Evolutionary conservation across 2,329 filamentous ascomycete species (phyloP).

Genomic region (Cryphonectria parasitica): DNA sequence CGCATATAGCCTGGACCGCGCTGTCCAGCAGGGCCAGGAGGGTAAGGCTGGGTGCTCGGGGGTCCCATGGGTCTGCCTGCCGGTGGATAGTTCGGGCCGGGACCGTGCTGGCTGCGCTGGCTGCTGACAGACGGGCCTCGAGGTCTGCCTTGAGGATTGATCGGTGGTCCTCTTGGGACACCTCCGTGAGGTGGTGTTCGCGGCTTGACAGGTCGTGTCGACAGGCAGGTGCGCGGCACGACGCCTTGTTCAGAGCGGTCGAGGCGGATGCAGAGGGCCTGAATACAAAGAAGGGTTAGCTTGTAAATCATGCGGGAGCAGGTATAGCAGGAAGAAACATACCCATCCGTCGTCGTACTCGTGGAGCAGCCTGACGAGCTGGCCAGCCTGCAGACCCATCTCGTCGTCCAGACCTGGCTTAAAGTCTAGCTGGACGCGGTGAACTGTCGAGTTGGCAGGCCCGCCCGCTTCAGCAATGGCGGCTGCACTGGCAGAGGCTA

Average conservation of each 20-base stretch:
- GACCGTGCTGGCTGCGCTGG: slow-evolving; percentile 47
- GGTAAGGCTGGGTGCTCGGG: slow-evolving; percentile 38
- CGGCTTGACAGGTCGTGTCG: slow-evolving; percentile 87
- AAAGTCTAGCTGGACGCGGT: slow-evolving; percentile 94
- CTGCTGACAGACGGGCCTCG: slow-evolving; percentile 41
- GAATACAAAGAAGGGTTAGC: slow-evolving; percentile 12
- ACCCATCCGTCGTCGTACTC: slow-evolving; percentile 99
- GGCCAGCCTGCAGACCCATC: slow-evolving; percentile 77
- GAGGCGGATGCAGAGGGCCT: slow-evolving; percentile 89
- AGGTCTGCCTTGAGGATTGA: slow-evolving; percentile 49
- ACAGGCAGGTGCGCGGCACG: slow-evolving; percentile 89
- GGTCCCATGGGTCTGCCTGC: slow-evolving; percentile 47
- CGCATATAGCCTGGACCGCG: slow-evolving; percentile 34
- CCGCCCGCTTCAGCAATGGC: slow-evolving; percentile 67
- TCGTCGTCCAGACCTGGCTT: slow-evolving; percentile 92
- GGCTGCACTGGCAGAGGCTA: slow-evolving; percentile 56
- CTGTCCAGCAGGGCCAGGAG: slow-evolving; percentile 41
- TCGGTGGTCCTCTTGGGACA: slow-evolving; percentile 57
- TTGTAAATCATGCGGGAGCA: slow-evolving; percentile 4
- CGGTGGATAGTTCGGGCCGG: slow-evolving; percentile 41
- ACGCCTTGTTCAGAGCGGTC: slow-evolving; percentile 93
- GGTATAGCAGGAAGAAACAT: slow-evolving; percentile 45
- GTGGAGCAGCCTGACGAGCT: slow-evolving; percentile 86
- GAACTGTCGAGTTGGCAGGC: slow-evolving; percentile 67
- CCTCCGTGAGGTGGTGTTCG: slow-evolving; percentile 55